Conservation (phyloP, 108 stramenopile genomes). For the Cyclotella cryptica region DNA sequence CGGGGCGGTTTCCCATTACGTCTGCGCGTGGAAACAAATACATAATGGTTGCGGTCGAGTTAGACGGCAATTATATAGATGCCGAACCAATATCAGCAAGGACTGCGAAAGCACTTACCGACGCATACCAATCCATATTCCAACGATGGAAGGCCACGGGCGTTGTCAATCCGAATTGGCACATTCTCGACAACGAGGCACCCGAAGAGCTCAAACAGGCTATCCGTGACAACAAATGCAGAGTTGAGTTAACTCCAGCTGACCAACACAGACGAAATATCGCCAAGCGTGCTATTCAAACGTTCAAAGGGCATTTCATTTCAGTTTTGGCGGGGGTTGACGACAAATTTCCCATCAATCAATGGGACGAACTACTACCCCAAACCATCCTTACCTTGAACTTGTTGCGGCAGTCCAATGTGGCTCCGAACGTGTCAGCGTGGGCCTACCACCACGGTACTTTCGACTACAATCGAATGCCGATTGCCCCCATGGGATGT, state of each 20-base stretch:
- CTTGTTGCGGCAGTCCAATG: too few species aligned
- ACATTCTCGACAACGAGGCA: too few species aligned
- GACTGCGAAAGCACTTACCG: conserved; percentile 18
- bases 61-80: too few species aligned
- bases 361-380: too few species aligned
- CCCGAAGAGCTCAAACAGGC: too few species aligned
- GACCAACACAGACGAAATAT: too few species aligned
- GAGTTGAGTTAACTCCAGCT: too few species aligned
- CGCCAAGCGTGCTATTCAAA: conserved; percentile 65
- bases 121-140: conserved; percentile 21
- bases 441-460: conserved; percentile 16
- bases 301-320: conserved; percentile 58
- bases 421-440: conserved; percentile 43
- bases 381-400: conserved; percentile 39
- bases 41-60: too few species aligned
- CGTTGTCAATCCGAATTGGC: conserved; percentile 13
- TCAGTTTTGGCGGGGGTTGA: conserved; percentile 44
- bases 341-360: conserved; percentile 15
- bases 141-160: conserved; percentile 17
- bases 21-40: too few species aligned
- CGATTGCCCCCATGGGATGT: conserved; percentile 54
- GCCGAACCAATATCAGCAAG: conserved; percentile 19
- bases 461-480: too few species aligned
- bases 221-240: too few species aligned
- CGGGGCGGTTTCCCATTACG: too few species aligned